Conservation (phyloP, 148 eudicot genomes). For the Arbutus unedo region DNA sequence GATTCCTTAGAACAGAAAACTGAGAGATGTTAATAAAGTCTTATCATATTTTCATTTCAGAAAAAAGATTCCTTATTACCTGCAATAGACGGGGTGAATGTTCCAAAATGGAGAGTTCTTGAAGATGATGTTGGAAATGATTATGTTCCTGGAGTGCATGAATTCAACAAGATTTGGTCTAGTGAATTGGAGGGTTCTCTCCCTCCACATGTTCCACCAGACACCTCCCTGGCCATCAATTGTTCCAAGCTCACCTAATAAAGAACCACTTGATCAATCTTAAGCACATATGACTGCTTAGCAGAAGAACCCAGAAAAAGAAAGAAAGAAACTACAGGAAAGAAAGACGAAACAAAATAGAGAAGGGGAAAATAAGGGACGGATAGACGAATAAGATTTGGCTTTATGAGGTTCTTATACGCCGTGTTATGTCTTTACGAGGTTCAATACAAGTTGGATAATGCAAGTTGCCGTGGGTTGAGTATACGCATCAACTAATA, state of each 20-base stretch:
- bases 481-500: neutral
- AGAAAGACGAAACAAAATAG: neutral
- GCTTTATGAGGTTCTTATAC: no score
- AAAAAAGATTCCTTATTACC: slow-evolving; percentile 36
- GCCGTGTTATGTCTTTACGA: neutral
- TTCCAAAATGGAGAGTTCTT: slow-evolving; percentile 98
- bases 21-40: neutral
- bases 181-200: slow-evolving; percentile 65
- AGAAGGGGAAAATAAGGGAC: no score
- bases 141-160: slow-evolving; percentile 62
- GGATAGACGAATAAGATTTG: no score
- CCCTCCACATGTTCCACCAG: slow-evolving; percentile 99
- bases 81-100: slow-evolving; percentile 96
- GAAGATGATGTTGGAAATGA: slow-evolving; percentile 76
- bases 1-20: neutral
- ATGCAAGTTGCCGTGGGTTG: neutral
- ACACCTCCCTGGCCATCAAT: slow-evolving; percentile 95
- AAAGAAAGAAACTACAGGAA: neutral
- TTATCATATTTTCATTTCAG: neutral
- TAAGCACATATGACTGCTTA: neutral
- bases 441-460: neutral
- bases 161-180: slow-evolving; percentile 89
- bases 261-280: slow-evolving; percentile 9
- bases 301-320: neutral
- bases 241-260: slow-evolving; percentile 89